Base-by-base conservation (phyloP, 306 rosid species). In the Myrica gale region DNA sequence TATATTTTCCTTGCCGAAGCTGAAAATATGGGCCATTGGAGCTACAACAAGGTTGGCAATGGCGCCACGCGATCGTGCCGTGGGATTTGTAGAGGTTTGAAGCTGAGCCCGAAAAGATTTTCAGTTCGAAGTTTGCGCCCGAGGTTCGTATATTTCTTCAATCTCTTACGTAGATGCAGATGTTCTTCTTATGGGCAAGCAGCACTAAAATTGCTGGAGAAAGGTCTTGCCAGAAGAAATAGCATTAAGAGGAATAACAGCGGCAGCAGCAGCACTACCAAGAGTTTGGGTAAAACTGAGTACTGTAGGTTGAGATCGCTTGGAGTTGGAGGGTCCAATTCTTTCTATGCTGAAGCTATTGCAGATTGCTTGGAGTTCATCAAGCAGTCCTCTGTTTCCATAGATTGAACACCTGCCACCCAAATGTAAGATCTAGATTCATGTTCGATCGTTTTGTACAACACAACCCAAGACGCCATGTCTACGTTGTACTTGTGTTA, bases 361-460 rank as follows among this genome's bases (percentile, higher is more conserved):
- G 97, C 96, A 1, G 98, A 93, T 32, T 93, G 98, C 84, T 87
- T 93, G 90, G 95, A 93, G 80, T 93, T 90, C 77, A 93, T 93
- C 83, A 89, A 93, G 79, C 72, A 91, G 68, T 85, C 95, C 9
- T 93, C 96, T 19, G 73, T 89, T 71, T 84, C 92, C 7, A 46
- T 77, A 39, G 92, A 90, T 78, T 82, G 80, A 63, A 74, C 76
- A 54, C 85, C 85, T n/a, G 63, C 70, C 78, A 55, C 37, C 47
- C 84, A 69, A 85, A 50, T 82, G 75, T 47, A 78, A 45, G 76
- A 84, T 23, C 41, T 75, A 79, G 21, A 71, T 51, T 84, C 11
- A 50, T 45, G 42, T 75, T 73, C 37, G 79, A 23, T 23, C 32
- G 32, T 26, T 26, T 26, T 32, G 46, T 56, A 57, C 19, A 57